Base-by-base conservation (phyloP, 2,329 filamentous ascomycete species). In the Alternaria brassicae region DNA sequence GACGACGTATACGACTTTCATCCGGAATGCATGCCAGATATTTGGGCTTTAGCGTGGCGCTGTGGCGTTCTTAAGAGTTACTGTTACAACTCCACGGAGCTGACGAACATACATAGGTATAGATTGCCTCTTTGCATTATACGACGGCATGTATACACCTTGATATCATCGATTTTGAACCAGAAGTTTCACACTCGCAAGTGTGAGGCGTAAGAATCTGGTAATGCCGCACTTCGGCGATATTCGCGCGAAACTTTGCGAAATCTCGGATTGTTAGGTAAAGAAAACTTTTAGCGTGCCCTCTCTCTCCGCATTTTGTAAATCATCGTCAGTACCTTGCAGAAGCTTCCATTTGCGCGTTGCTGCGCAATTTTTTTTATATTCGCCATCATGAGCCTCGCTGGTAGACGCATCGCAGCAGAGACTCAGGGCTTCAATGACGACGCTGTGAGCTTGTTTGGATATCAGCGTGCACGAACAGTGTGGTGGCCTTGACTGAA, bases 231-330 rank as follows among this genome's bases (percentile, higher is more conserved):
- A 34, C 15, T 39, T 62, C 61, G 61, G 51, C 52, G 45, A 53
- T 27, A 21, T 47, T 65, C 60, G 60, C 21, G 21, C 55, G 53
- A 58, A 65, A 30, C 55, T 13, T 47, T 56, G 59, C 36, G 37
- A 17, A 51, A 15, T 12, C 25, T 61, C 59, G 59, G 55, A 25
- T n/a, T 59, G 49, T 59, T 59, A 59, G 40, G 42, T 59, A 59
- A 59, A 30, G 19, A 51, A 32, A 42, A n/a, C 32, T 15, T 15
- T 40, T 40, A 40, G 37, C 37, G 10, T 23, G 6, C 10, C 4
- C 6, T 9, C n/a, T 42, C 27, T 47, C 57, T 51, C 57, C 47
- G 57, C 53, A 47, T 40, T 13, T 44, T 25, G n/a, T 19, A 21
- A 53, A 39, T 23, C 41, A 54, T 55, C 56, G 13, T 36, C n/a